Conservation (phyloP, 805 yeast species). For the Kodamaea fukazawae region DNA sequence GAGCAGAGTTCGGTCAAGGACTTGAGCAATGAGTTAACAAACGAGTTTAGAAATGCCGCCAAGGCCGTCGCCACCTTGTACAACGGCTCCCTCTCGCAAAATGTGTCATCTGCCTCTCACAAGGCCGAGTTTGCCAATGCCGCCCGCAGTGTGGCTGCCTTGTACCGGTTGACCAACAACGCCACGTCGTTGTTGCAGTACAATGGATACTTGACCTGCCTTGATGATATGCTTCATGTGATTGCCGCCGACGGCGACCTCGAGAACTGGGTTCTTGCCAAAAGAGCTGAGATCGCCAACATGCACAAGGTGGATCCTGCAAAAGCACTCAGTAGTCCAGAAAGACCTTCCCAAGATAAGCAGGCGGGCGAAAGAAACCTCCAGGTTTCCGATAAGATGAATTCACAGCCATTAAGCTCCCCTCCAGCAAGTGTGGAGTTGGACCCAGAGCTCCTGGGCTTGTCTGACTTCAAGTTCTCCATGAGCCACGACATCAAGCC, state of each 20-base stretch:
- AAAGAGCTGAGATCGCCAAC: constrained; percentile 40
- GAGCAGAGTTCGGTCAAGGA: constrained; percentile 46
- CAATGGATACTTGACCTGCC: constrained; percentile 60
- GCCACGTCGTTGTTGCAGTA: constrained; percentile 46
- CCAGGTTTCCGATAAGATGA: too few relatives aligned
- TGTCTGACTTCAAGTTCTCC: constrained; percentile 29
- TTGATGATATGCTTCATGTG: constrained; percentile 51
- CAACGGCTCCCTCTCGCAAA: constrained; percentile 22
- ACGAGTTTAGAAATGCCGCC: constrained; percentile 71
- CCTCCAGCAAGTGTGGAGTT: too few relatives aligned
- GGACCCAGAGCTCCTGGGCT: too few relatives aligned
- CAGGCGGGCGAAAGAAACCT: too few relatives aligned
- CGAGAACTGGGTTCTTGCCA: constrained; percentile 52
- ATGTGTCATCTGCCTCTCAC: constrained; percentile 11
- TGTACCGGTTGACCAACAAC: constrained; percentile 59
- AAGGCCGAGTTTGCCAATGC: constrained; percentile 39
- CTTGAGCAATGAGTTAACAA: constrained; percentile 51
- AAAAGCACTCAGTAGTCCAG: neutral
- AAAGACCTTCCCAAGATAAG: too few relatives aligned
- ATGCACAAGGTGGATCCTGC: constrained; percentile 5
- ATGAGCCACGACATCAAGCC: constrained; percentile 28
- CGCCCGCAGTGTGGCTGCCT: constrained; percentile 44
- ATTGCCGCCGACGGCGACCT: constrained; percentile 44
- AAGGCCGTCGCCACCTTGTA: constrained; percentile 60
- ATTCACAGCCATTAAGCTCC: too few relatives aligned